These are phyloP conservation scores for Musa troglodytarum DNA, from an alignment of 176 grass and related monocot genomes.

Conservation along the genomic window DNA sequence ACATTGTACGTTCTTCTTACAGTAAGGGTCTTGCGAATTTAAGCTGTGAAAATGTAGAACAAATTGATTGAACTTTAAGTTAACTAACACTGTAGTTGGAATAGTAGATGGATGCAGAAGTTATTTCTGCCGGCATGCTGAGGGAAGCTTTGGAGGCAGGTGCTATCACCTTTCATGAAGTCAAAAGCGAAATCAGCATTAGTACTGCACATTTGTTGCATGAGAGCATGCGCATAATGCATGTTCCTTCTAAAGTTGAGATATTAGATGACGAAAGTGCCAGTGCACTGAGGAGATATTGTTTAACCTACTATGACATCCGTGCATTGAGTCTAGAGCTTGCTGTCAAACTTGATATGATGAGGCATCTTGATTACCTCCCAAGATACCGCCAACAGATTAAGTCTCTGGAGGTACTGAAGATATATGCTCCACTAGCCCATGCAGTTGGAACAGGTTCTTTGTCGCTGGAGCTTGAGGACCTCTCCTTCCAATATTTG, in stretches of 20 bases:
- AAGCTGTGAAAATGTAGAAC: not conserved
- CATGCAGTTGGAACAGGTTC: constrained; percentile 76
- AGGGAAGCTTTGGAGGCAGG: constrained; percentile 71
- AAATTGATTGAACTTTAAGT: not conserved
- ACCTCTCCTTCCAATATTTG: constrained; percentile 79
- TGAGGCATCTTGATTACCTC: constrained; percentile 62
- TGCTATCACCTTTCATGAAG: constrained; percentile 57
- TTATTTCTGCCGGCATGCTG: constrained; percentile 84
- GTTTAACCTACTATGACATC: constrained; percentile 82
- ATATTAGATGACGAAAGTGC: constrained; percentile 67
- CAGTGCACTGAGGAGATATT: constrained; percentile 56
- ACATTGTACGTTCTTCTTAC: not conserved
- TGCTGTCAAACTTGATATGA: constrained; percentile 65
- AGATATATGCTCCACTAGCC: constrained; percentile 84
- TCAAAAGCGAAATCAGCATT: constrained; percentile 53
- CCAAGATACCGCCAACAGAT: constrained; percentile 63
- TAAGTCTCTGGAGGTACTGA: constrained; percentile 82
- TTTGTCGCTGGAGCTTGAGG: constrained; percentile 76
- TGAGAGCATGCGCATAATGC: constrained; percentile 64
- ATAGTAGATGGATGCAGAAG: constrained; percentile 88
- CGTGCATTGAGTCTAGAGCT: constrained; percentile 78
- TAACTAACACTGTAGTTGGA: constrained; percentile 6
- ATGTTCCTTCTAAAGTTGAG: constrained; percentile 64
- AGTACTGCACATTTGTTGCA: constrained; percentile 63
- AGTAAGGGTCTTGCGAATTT: not conserved